These are phyloP conservation scores for Trichoderma asperelloides DNA, from an alignment of 495 filamentous ascomycete species.

Conservation along the genomic window DNA sequence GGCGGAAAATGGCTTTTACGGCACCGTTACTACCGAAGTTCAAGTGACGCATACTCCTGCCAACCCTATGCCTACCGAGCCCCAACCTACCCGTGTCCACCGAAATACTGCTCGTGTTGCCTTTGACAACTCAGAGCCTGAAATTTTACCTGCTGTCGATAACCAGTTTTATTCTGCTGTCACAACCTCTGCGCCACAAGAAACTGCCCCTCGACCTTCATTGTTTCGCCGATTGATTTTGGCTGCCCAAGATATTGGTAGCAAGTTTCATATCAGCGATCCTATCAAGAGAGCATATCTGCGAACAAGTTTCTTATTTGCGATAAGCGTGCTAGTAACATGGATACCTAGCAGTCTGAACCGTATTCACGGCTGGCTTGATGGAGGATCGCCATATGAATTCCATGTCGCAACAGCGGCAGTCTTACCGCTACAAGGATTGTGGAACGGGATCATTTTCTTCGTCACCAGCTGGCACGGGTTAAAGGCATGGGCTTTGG, in stretches of 20 bases:
- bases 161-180: constrained; percentile 5
- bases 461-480: constrained; percentile 41
- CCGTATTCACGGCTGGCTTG: constrained; percentile 54
- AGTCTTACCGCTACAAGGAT: constrained; percentile 68
- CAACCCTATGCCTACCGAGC: not conserved
- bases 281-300: constrained; percentile 60
- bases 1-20: constrained; percentile 4
- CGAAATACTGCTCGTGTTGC: not conserved
- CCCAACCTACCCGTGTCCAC: not conserved
- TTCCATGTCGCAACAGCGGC: constrained; percentile 57
- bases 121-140: not conserved
- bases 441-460: constrained; percentile 75
- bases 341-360: constrained; percentile 73
- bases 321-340: constrained; percentile 61
- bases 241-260: constrained; percentile 2
- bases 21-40: constrained; percentile 12
- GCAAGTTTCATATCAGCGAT: constrained; percentile 31
- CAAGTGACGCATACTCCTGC: constrained; percentile 8
- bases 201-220: not conserved
- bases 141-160: not conserved
- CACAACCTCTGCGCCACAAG: not conserved
- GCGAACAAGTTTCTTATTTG: constrained; percentile 66
- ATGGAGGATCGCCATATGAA: constrained; percentile 44
- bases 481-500: not conserved
- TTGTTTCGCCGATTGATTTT: not conserved